Percentiles rank a stretch among this genome's conserved stretches.
Conservation (phyloP, 169 alveolate genomes). For the Plasmodium vivax region DNA sequence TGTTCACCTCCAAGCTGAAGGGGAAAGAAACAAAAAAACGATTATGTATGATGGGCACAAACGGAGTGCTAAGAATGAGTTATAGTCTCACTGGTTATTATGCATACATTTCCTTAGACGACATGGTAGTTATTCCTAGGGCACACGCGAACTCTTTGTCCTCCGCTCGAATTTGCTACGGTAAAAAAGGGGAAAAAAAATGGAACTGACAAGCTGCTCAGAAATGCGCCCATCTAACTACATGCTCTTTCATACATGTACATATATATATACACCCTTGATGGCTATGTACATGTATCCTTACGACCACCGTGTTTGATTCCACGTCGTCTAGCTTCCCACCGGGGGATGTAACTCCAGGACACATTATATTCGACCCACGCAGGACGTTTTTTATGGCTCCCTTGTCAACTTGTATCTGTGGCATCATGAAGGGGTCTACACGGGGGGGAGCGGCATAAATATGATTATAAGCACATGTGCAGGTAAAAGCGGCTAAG, state of each 20-base stretch:
- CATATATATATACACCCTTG: conserved; percentile 17
- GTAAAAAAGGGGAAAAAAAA: background rate
- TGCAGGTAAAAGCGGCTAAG: background rate
- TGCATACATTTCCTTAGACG: conserved; percentile 92
- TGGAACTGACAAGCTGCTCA: background rate
- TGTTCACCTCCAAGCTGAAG: conserved; percentile 84
- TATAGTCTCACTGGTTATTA: background rate
- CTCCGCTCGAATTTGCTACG: conserved; percentile 92
- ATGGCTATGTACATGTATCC: background rate
- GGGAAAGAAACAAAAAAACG: background rate
- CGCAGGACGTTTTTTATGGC: conserved; percentile 95
- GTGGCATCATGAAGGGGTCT: conserved; percentile 96
- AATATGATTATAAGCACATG: conserved; percentile 37
- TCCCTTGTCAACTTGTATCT: conserved; percentile 96
- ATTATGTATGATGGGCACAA: background rate
- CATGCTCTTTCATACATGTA: background rate
- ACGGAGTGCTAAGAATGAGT: background rate
- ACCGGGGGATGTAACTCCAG: conserved; percentile 97
- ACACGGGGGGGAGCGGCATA: conserved; percentile 37
- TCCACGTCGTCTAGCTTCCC: conserved; percentile 95
- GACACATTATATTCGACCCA: conserved; percentile 98
- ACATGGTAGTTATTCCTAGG: conserved; percentile 94
- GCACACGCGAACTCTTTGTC: conserved; percentile 96
- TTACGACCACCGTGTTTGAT: conserved; percentile 86
- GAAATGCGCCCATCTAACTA: background rate